Evolutionary conservation across 2,329 filamentous ascomycete species (phyloP).

Genomic region (Balansia obtecta): DNA sequence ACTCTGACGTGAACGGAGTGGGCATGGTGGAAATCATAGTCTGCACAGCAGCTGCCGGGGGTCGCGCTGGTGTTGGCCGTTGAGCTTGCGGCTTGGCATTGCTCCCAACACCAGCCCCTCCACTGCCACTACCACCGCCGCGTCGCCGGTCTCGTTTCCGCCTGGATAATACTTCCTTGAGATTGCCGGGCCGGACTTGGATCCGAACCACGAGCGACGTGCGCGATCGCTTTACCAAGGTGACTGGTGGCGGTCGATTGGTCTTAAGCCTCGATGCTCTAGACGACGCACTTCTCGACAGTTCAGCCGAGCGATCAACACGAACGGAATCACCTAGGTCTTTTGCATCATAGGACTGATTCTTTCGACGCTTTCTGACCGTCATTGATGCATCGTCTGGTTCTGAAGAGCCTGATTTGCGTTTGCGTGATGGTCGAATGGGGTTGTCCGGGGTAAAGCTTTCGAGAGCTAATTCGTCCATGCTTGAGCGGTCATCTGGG

Average conservation of each 20-base stretch:
- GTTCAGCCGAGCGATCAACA: constrained; percentile 15
- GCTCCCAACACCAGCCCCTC: constrained; percentile 12
- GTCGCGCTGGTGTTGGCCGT: constrained; percentile 11
- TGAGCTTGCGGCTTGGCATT: constrained; percentile 11
- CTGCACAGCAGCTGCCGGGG: constrained; percentile 2
- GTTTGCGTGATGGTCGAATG: constrained; percentile 67
- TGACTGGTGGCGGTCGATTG: constrained; percentile 26
- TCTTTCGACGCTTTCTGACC: constrained; percentile 41
- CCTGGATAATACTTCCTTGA: constrained; percentile 25
- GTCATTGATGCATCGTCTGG: constrained; percentile 41
- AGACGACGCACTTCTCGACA: constrained; percentile 22
- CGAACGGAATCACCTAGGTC: constrained; percentile 23
- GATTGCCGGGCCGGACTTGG: constrained; percentile 23
- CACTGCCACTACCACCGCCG: constrained; percentile 7
- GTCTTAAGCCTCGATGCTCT: constrained; percentile 47
- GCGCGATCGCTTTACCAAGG: constrained; percentile 26
- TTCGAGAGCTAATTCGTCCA: constrained; percentile 58
- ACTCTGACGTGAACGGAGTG: constrained; percentile 43
- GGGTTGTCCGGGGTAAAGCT: constrained; percentile 66
- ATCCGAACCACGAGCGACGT: constrained; percentile 23
- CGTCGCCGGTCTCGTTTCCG: constrained; percentile 21
- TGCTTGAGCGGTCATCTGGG: constrained; percentile 48
- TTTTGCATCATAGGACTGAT: constrained; percentile 31
- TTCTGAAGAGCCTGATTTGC: constrained; percentile 66
- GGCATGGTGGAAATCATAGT: constrained; percentile 26